Percentiles rank a stretch among this genome's conserved stretches.
These are phyloP conservation scores for barley (Hordeum vulgare) DNA, from an alignment of 176 grass and related monocot species.

Conservation along the genomic window MorexV3_pseudomolecules_assembly NC_058523.1:395665887-395666386, in stretches of 20 bases:
- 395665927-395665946: background rate
- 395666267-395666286: constrained; percentile 17
- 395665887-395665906: background rate
- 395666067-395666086: background rate
- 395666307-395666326: constrained; percentile 56
- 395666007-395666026: constrained; percentile 4
- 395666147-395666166: background rate
- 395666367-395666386: constrained; percentile 38
- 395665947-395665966: background rate
- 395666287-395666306: constrained; percentile 28
- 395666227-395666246: constrained; percentile 27
- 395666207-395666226: constrained; percentile 31
- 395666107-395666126: constrained; percentile 16
- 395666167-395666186: constrained; percentile 44
- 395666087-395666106: constrained; percentile 7
- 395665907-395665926: background rate
- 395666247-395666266: constrained; percentile 12
- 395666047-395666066: constrained; percentile 10
- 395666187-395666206: constrained; percentile 53
- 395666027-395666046: background rate
- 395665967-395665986: background rate
- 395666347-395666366: constrained; percentile 55
- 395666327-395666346: constrained; percentile 56
- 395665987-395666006: background rate
- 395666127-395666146: background rate